These are phyloP conservation scores for Rhodamnia argentea DNA, from an alignment of 345 rosid genomes.

Conservation along the genomic window DNA sequence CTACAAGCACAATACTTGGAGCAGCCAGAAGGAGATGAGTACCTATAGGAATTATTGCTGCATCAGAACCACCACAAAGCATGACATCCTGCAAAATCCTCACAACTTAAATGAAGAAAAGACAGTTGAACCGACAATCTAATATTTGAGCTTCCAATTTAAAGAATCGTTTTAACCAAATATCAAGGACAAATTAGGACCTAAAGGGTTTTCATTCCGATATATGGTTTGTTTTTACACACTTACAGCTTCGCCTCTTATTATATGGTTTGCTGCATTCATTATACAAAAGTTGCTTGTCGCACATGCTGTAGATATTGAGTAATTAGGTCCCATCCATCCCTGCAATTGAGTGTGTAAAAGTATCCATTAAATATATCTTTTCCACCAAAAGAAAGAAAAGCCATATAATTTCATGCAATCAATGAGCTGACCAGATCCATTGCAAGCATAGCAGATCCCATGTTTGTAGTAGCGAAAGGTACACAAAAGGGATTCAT, in stretches of 20 bases:
- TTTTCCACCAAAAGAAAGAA: background rate
- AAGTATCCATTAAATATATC: background rate
- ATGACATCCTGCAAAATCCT: slow-evolving; percentile 57
- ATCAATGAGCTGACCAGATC: slow-evolving; percentile 61
- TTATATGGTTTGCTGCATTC: slow-evolving; percentile 90
- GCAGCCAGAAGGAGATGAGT: slow-evolving; percentile 2
- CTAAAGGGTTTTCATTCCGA: background rate
- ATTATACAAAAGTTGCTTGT: slow-evolving; percentile 90
- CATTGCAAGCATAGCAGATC: slow-evolving; percentile 98
- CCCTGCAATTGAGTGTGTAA: slow-evolving; percentile 39
- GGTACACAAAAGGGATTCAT: slow-evolving; percentile 97
- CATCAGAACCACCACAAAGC: slow-evolving; percentile 98
- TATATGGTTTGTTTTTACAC: background rate
- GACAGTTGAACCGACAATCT: background rate
- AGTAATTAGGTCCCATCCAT: slow-evolving; percentile 99
- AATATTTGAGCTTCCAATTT: background rate
- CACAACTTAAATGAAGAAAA: background rate
- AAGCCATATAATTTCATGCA: background rate
- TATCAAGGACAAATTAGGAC: background rate
- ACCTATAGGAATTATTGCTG: slow-evolving; percentile 89
- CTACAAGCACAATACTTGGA: background rate
- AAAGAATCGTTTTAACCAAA: background rate
- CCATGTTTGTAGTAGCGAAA: slow-evolving; percentile 97
- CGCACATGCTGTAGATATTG: slow-evolving; percentile 95
- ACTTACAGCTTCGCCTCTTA: slow-evolving; percentile 96